phyloP scores from a whole-genome alignment of 371 early-diverging fungal genomes.

The Mucor circinelloides region DNA sequence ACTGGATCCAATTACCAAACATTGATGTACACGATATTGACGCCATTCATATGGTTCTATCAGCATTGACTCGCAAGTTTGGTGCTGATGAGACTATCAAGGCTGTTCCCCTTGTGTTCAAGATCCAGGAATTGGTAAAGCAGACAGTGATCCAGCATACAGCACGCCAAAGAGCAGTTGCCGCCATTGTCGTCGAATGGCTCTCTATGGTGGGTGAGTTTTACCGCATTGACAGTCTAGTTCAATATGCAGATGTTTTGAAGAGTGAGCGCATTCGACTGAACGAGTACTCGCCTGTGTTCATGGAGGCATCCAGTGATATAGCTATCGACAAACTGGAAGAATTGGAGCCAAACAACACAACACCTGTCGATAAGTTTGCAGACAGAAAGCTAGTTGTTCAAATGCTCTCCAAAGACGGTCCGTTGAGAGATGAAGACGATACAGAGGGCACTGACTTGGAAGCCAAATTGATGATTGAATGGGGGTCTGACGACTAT shows the following conservation, averaged over 20 bases:
- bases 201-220: slow-evolving; percentile 44
- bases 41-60: slow-evolving; percentile 54
- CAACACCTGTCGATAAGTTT: slow-evolving; percentile 25
- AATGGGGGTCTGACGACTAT: slow-evolving; percentile 42
- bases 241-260: slow-evolving; percentile 31
- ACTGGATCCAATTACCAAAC: slow-evolving; percentile 54
- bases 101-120: slow-evolving; percentile 66
- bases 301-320: slow-evolving; percentile 14
- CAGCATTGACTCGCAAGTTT: slow-evolving; percentile 57
- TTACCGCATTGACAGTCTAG: slow-evolving; percentile 37
- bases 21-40: slow-evolving; percentile 64
- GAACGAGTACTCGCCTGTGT: slow-evolving; percentile 42
- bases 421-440: slow-evolving; percentile 43
- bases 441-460: slow-evolving; percentile 51
- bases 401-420: slow-evolving; percentile 44
- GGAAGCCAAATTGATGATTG: slow-evolving; percentile 42
- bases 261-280: slow-evolving; percentile 34
- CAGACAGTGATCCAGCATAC: slow-evolving; percentile 34
- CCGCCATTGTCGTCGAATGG: slow-evolving; percentile 60
- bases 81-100: slow-evolving; percentile 64
- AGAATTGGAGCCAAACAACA: slow-evolving; percentile 29
- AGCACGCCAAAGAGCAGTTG: slow-evolving; percentile 59
- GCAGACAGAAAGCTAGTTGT: slow-evolving; percentile 43
- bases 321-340: slow-evolving; percentile 23
- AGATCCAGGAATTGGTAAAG: slow-evolving; percentile 51